These are phyloP conservation scores for Sporormia fimetaria DNA, from an alignment of 495 filamentous ascomycete genomes.

Conservation along the genomic window DNA sequence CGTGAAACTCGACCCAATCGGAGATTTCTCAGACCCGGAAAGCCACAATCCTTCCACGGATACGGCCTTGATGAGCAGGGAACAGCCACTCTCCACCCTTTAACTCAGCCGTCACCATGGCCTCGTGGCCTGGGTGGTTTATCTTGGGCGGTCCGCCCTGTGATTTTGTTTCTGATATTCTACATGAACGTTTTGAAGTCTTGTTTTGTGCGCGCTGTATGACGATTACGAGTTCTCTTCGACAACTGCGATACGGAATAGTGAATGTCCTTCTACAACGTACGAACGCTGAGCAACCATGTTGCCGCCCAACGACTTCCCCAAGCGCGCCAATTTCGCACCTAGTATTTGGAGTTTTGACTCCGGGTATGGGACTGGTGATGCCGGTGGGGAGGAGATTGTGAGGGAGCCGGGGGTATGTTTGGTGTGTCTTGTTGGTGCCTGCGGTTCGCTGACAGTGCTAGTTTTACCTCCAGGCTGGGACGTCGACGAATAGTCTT, in stretches of 20 bases:
- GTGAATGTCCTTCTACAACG: too few relatives aligned
- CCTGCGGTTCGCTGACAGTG: too few relatives aligned
- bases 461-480: too few relatives aligned
- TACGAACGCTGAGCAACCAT: too few relatives aligned
- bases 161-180: not conserved
- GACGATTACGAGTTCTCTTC: too few relatives aligned
- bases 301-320: conserved; percentile 7
- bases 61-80: not conserved
- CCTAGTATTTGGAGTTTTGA: conserved; percentile 21
- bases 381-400: not conserved
- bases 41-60: too few relatives aligned
- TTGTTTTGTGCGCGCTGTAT: not conserved
- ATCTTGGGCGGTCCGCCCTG: conserved; percentile 1
- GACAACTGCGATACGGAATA: too few relatives aligned
- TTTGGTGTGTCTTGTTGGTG: conserved; percentile 12
- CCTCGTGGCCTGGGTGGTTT: not conserved
- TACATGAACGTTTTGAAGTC: not conserved
- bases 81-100: conserved; percentile 8
- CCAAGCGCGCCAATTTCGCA: conserved; percentile 4
- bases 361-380: conserved; percentile 14
- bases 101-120: conserved; percentile 1
- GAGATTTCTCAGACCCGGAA: not conserved
- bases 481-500: too few relatives aligned
- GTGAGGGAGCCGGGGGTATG: not conserved
- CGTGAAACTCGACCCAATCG: not conserved